phyloP scores from a whole-genome alignment of 306 rosid genomes.

The Casuarina equisetifolia region DNA sequence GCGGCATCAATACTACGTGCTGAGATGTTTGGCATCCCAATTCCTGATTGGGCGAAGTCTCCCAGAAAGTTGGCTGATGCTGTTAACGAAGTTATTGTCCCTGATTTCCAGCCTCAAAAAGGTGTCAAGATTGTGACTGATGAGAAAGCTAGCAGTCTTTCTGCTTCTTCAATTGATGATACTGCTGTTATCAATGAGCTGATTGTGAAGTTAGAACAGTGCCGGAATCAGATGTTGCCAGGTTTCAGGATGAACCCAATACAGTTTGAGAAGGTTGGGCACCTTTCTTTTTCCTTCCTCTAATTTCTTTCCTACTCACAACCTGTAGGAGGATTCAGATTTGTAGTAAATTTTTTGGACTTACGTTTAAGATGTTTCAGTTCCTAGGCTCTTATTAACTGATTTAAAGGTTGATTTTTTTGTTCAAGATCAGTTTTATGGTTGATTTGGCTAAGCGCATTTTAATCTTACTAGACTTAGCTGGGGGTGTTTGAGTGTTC shows the following conservation, averaged over 20 bases:
- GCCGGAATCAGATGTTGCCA: slow-evolving; percentile 46
- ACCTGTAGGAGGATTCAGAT: background rate
- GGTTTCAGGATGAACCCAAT: slow-evolving; percentile 94
- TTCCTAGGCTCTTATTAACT: background rate
- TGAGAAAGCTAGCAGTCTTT: slow-evolving; percentile 77
- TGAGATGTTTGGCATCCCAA: slow-evolving; percentile 84
- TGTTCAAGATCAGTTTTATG: background rate
- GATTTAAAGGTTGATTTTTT: background rate
- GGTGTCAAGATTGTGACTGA: slow-evolving; percentile 87
- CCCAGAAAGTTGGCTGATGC: slow-evolving; percentile 69
- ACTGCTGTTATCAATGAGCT: slow-evolving; percentile 76
- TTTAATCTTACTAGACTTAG: background rate
- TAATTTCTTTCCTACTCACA: background rate
- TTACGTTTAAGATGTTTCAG: background rate
- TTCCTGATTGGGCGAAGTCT: slow-evolving; percentile 83
- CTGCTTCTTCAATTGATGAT: slow-evolving; percentile 80
- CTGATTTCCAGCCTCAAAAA: slow-evolving; percentile 81
- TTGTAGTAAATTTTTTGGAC: slow-evolving; percentile 5
- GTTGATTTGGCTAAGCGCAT: background rate
- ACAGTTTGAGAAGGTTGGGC: slow-evolving; percentile 83
- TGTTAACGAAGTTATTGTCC: slow-evolving; percentile 66
- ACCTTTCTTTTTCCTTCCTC: background rate
- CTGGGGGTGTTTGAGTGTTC: background rate
- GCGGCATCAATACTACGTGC: slow-evolving; percentile 83
- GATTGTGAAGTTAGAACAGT: slow-evolving; percentile 61